These are phyloP conservation scores for Penicillium psychrofluorescens DNA, from an alignment of 495 filamentous ascomycete genomes.

Conservation along the genomic window DNA sequence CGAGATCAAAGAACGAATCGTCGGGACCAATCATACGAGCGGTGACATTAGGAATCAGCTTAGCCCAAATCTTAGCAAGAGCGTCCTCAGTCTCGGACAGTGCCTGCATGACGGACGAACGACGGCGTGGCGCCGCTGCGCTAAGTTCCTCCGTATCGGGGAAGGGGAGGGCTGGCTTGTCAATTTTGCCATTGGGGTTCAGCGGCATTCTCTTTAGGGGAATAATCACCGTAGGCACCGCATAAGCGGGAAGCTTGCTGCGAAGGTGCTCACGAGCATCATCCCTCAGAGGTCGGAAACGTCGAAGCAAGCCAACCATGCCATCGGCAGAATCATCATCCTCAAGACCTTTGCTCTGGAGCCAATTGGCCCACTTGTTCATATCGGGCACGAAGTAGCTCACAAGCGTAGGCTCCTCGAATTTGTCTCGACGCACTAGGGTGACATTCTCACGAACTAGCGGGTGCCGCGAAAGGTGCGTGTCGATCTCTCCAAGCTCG, in stretches of 20 bases:
- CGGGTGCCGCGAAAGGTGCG: constrained; percentile 67
- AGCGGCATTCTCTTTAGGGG: constrained; percentile 74
- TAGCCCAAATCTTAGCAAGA: constrained; percentile 61
- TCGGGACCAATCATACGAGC: constrained; percentile 54
- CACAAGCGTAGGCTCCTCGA: constrained; percentile 84
- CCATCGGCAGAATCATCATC: constrained; percentile 41
- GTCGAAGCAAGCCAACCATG: constrained; percentile 55
- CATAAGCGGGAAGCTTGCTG: constrained; percentile 69
- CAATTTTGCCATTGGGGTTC: constrained; percentile 93
- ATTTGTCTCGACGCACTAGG: constrained; percentile 75
- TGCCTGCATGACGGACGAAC: constrained; percentile 27
- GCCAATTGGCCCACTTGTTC: constrained; percentile 62
- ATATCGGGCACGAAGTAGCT: constrained; percentile 86
- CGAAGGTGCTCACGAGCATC: constrained; percentile 71
- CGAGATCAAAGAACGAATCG: constrained; percentile 77
- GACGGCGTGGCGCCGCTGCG: constrained; percentile 29
- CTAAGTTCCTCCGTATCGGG: constrained; percentile 63
- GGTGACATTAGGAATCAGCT: constrained; percentile 44
- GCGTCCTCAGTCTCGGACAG: constrained; percentile 60
- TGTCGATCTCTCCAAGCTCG: constrained; percentile 92
- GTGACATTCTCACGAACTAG: constrained; percentile 84
- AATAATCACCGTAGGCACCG: constrained; percentile 75
- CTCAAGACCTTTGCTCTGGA: constrained; percentile 45
- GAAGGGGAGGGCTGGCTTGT: constrained; percentile 86
- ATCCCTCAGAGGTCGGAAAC: constrained; percentile 60